These are phyloP conservation scores for Russula virescens DNA, from an alignment of 768 basidiomycete genomes.

Conservation along the genomic window DNA sequence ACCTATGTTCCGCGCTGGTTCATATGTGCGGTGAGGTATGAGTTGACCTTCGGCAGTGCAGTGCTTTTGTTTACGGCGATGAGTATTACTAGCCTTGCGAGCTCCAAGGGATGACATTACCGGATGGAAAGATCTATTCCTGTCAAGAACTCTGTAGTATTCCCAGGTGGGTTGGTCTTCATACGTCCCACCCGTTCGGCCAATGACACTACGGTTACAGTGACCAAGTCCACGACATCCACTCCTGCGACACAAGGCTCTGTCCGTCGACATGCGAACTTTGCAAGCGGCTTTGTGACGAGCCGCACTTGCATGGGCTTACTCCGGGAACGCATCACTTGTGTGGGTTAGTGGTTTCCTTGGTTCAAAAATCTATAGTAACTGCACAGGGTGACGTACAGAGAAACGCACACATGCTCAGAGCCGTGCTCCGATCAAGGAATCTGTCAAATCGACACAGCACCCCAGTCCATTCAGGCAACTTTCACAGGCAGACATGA, in stretches of 20 bases:
- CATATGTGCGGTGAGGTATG: constrained; percentile 55
- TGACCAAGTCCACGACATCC: constrained; percentile 39
- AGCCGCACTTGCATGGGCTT: constrained; percentile 48
- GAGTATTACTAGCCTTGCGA: constrained; percentile 20
- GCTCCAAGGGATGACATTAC: constrained; percentile 4
- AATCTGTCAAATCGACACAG: constrained; percentile 53
- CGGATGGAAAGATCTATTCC: constrained; percentile 10
- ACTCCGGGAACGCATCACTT: constrained; percentile 40
- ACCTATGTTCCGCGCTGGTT: constrained; percentile 46
- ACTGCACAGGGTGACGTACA: constrained; percentile 23
- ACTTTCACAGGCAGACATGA: constrained; percentile 57
- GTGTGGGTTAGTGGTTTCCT: constrained; percentile 43
- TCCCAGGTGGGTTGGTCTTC: constrained; percentile 2
- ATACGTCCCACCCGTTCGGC: neutral
- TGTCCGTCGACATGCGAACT: constrained; percentile 52
- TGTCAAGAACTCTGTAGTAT: constrained; percentile 16
- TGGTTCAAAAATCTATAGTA: neutral
- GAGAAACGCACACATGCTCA: constrained; percentile 47
- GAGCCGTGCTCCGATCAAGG: constrained; percentile 42
- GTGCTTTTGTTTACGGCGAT: neutral
- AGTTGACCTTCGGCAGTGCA: no score
- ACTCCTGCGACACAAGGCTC: constrained; percentile 46
- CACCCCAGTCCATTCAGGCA: constrained; percentile 55
- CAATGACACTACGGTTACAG: constrained; percentile 28
- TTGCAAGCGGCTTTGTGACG: constrained; percentile 48